A percentile compares a stretch with the other conserved stretches of the same genome.
phyloP scores from a whole-genome alignment of 1,139 yeast genomes.

The Pichia sp. region DNA sequence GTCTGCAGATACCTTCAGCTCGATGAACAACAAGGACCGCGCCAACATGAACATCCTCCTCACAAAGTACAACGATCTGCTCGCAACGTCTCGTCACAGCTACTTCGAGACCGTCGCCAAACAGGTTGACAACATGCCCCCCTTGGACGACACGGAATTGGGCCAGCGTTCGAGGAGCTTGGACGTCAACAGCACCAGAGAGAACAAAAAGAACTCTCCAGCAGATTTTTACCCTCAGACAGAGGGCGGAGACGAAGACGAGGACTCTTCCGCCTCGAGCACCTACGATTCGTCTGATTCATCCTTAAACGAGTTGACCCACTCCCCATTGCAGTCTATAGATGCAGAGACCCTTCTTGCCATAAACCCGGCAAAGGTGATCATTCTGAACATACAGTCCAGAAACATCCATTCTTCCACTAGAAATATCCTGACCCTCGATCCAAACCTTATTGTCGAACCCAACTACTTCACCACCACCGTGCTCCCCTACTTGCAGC shows the following conservation, averaged over 20 bases:
- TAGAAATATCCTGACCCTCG: conserved; percentile 8
- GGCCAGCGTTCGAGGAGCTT: conserved; percentile 1
- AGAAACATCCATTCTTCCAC: conserved; percentile 8
- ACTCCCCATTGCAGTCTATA: conserved; percentile 1
- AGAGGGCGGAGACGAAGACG: conserved; percentile 1
- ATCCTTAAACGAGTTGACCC: not conserved
- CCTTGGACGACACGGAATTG: not conserved
- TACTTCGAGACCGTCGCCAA: conserved; percentile 2
- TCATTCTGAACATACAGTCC: conserved; percentile 11
- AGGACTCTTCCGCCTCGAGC: not conserved
- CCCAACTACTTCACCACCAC: not conserved
- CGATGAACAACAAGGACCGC: conserved; percentile 3
- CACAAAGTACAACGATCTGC: conserved; percentile 8
- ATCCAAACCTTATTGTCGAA: conserved; percentile 8
- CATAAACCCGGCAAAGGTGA: conserved; percentile 2
- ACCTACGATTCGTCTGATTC: not conserved
- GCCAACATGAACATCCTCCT: conserved; percentile 10
- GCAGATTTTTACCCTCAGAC: conserved; percentile 15
- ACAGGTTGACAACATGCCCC: not conserved
- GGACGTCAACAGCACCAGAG: conserved; percentile 8
- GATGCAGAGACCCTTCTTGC: conserved; percentile 2
- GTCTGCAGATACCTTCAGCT: not conserved
- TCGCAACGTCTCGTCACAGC: not conserved
- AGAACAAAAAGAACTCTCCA: conserved; percentile 7
- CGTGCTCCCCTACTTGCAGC: conserved; percentile 10